phyloP scores from a whole-genome alignment of 495 filamentous ascomycete species.

The Lentithecium fluviatile region DNA sequence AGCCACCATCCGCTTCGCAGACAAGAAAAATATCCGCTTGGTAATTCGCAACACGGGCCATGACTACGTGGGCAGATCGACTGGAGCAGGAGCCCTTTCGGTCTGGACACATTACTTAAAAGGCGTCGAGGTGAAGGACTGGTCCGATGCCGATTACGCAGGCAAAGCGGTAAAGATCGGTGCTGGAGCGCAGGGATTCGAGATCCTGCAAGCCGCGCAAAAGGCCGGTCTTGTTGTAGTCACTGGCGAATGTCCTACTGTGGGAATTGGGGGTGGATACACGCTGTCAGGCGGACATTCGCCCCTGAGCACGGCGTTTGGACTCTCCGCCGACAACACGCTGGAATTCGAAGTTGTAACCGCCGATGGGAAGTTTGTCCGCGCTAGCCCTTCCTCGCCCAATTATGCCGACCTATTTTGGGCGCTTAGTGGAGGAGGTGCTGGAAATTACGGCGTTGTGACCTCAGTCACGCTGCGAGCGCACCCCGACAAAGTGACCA shows the following conservation, averaged over 20 bases:
- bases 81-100: conserved; percentile 13
- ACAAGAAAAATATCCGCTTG: conserved; percentile 11
- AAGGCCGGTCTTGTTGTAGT: conserved; percentile 10
- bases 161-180: conserved; percentile 20
- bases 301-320: conserved; percentile 52
- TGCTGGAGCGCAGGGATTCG: conserved; percentile 7
- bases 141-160: conserved; percentile 2
- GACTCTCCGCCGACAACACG: conserved; percentile 63
- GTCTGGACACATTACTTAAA: conserved; percentile 24
- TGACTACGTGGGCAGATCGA: conserved; percentile 22
- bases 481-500: not conserved
- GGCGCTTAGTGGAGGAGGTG: conserved; percentile 7
- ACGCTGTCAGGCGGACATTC: conserved; percentile 62
- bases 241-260: conserved; percentile 50
- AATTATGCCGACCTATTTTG: conserved; percentile 3
- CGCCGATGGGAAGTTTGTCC: not conserved
- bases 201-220: not conserved
- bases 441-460: conserved; percentile 17
- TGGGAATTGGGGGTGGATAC: conserved; percentile 57
- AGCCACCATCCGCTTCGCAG: conserved; percentile 53
- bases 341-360: conserved; percentile 46
- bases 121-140: not conserved
- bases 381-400: not conserved
- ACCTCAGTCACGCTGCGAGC: conserved; percentile 1
- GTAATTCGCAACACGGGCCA: conserved; percentile 24